Evolutionary conservation across 2,329 filamentous ascomycete species (phyloP).

Genomic region (Coniella vitis): DNA sequence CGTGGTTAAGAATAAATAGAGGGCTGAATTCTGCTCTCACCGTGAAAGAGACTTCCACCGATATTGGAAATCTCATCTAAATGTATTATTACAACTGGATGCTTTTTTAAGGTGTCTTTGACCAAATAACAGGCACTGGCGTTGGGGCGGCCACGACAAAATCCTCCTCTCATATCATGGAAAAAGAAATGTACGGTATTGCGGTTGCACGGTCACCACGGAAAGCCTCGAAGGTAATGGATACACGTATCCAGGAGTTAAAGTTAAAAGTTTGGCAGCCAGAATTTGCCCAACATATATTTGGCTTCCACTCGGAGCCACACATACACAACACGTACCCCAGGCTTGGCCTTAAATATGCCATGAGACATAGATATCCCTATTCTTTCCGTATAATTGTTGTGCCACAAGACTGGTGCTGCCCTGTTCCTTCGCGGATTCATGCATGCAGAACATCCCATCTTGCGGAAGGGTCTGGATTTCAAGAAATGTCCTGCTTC

Average conservation of each 20-base stretch:
- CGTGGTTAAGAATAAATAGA: conserved; percentile 74
- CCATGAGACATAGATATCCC: too few relatives aligned
- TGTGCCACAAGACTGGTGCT: too few relatives aligned
- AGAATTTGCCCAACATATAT: neutral
- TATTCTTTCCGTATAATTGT: too few relatives aligned
- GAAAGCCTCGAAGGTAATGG: conserved; percentile 2
- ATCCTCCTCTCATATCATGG: conserved; percentile 15
- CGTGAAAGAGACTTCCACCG: neutral
- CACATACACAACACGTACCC: too few relatives aligned
- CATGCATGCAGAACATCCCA: too few relatives aligned
- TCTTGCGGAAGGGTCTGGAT: too few relatives aligned
- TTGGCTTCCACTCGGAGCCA: too few relatives aligned
- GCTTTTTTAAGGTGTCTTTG: conserved; percentile 1
- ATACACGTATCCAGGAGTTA: conserved; percentile 9
- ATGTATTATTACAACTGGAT: conserved; percentile 12
- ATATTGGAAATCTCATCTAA: neutral
- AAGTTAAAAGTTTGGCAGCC: conserved; percentile 11
- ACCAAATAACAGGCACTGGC: conserved; percentile 11
- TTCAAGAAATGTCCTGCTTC: too few relatives aligned
- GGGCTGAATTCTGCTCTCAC: neutral
- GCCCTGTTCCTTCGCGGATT: too few relatives aligned
- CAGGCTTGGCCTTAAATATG: too few relatives aligned
- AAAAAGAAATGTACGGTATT: conserved; percentile 10
- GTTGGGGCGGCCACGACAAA: conserved; percentile 14
- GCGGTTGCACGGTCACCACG: conserved; percentile 10